Base-by-base conservation (phyloP, 78 protist genomes). In the Polysphondylium violaceum region DNA sequence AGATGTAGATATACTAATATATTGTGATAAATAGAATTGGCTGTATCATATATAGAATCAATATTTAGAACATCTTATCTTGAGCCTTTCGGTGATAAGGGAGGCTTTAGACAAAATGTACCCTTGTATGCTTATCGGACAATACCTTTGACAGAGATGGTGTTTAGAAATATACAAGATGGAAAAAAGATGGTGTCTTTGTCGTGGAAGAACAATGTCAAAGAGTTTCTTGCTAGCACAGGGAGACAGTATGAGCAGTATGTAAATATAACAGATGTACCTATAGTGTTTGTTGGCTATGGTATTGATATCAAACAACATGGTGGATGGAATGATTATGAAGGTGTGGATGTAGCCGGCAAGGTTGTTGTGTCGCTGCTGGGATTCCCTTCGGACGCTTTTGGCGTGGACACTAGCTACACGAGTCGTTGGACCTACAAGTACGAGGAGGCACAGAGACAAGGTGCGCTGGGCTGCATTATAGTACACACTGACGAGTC, bases 201-300 rank as follows among this genome's bases (percentile, higher is more conserved):
- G 16, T 16, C 5, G 16, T 56, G 4, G 63, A 56, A 4, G 16
- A 56, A 4, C 16, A n/a, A 14, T 17, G 8, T 56, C 21, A n/a
- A 9, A 14, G 16, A 56, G 12, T 56, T 14, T 56, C 21, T 56
- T 56, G 21, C 21, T 17, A 25, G 29, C 5, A 56, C 63, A 56
- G 21, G 63, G 12, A 4, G 21, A 17, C 7, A 4, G 4, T n/a
- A 3, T 56, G 2, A 35, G n/a, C 2, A 3, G 23, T 3, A 7
- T 75, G 44, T 33, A 3, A n/a, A 9, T 56, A 4, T 31, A 19
- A 33, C 31, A n/a, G 14, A 75, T 14, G 63, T n/a, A 38, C 53
- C 85, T 23, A 3, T 74, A n/a, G 69, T 75, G 14, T 75, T 75
- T 59, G 69, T 75, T 14, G 85, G 85, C 16, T 40, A 58, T 75